phyloP scores from a whole-genome alignment of 2,329 filamentous ascomycete genomes.

The Domatiomyces globalis region DNA sequence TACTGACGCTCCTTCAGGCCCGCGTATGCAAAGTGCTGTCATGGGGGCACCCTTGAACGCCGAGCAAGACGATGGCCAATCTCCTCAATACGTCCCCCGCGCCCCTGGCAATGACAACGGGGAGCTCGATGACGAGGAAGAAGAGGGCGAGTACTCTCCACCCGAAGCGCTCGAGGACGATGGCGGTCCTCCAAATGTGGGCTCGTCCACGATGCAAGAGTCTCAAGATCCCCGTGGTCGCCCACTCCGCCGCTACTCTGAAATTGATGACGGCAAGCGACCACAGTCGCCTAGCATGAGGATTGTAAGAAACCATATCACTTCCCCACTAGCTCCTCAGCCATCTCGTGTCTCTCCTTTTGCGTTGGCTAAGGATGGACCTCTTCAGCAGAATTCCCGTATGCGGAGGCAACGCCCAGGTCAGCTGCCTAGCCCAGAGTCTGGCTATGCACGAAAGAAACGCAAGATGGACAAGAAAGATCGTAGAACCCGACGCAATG shows the following conservation, averaged over 20 bases:
- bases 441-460: slow-evolving; percentile 37
- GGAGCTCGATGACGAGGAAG: slow-evolving; percentile 24
- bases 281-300: slow-evolving; percentile 35
- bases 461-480: slow-evolving; percentile 33
- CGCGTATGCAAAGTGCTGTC: slow-evolving; percentile 13
- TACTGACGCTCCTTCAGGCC: slow-evolving; percentile 19
- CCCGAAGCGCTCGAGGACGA: slow-evolving; percentile 29
- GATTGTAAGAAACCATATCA: slow-evolving; percentile 58
- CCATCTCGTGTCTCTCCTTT: slow-evolving; percentile 54
- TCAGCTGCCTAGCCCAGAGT: slow-evolving; percentile 28
- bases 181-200: slow-evolving; percentile 14
- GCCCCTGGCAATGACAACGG: slow-evolving; percentile 2
- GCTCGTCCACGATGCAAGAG: slow-evolving; percentile 10
- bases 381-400: slow-evolving; percentile 42
- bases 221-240: slow-evolving; percentile 15
- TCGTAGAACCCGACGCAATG: slow-evolving; percentile 20
- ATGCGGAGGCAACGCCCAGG: slow-evolving; percentile 26
- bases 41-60: slow-evolving; percentile 12
- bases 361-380: slow-evolving; percentile 37
- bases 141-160: slow-evolving; percentile 36
- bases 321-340: slow-evolving; percentile 59
- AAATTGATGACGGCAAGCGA: slow-evolving; percentile 14
- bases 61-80: slow-evolving; percentile 3
- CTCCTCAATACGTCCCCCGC: slow-evolving; percentile 2
- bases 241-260: slow-evolving; percentile 17